phyloP scores from a whole-genome alignment of 1,284 basidiomycete species.

The Crucibulum cyathiforme region DNA sequence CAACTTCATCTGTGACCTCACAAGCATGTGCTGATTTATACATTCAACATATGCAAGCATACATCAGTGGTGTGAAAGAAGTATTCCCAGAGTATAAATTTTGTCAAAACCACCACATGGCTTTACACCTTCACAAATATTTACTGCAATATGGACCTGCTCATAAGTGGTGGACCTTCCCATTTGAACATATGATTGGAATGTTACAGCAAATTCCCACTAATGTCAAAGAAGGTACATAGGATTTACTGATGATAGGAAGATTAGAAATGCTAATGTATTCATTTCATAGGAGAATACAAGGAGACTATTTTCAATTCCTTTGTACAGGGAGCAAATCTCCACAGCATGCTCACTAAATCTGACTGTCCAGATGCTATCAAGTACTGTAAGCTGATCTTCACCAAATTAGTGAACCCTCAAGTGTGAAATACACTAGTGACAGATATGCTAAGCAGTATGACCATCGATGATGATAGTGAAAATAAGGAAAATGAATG shows the following conservation, averaged over 20 bases:
- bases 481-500: not conserved
- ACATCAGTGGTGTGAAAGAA: not conserved
- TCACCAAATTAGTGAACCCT: not conserved
- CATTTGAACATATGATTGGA: not conserved
- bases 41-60: not conserved
- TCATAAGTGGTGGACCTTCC: not conserved
- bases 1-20: not conserved
- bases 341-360: not conserved
- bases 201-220: not conserved
- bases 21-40: not conserved
- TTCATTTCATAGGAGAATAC: not conserved
- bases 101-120: not conserved
- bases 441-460: not conserved
- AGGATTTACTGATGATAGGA: too few relatives aligned
- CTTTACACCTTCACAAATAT: not conserved
- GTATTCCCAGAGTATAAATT: not conserved
- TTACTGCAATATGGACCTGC: not conserved
- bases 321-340: not conserved
- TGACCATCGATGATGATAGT: not conserved
- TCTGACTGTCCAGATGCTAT: not conserved
- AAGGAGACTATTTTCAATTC: not conserved
- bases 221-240: not conserved
- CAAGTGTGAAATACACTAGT: not conserved
- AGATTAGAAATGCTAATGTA: too few relatives aligned
- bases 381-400: not conserved